Percentiles rank a stretch among this genome's conserved stretches.
These are phyloP conservation scores for Solidago caesia DNA, from an alignment of 129 eudicot genomes.

Conservation along the genomic window DNA sequence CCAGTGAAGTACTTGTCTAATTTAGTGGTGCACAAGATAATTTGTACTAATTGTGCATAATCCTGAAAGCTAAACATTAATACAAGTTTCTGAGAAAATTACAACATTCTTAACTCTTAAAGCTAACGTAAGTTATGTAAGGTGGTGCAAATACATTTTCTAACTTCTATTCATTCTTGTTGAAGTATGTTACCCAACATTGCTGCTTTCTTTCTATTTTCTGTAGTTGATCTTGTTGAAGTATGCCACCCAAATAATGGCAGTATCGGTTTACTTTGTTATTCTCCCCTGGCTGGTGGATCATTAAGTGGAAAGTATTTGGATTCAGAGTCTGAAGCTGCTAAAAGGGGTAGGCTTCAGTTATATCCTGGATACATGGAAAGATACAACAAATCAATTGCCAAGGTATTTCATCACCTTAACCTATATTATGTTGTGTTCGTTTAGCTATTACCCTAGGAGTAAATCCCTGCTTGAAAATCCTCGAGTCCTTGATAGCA, in stretches of 20 bases:
- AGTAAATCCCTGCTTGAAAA: not conserved
- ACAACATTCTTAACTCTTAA: not conserved
- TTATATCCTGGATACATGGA: constrained; percentile 94
- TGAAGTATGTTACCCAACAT: not conserved
- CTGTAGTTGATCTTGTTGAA: constrained; percentile 92
- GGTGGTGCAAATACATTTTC: not conserved
- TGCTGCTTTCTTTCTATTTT: constrained; percentile 12
- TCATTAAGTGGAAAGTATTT: constrained; percentile 76
- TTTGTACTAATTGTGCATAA: not conserved
- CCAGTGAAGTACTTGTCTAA: not conserved
- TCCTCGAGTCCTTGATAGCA: not conserved
- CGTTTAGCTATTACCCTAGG: not conserved
- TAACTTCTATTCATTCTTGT: not conserved
- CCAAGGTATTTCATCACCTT: constrained; percentile 48
- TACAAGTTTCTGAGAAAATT: not conserved
- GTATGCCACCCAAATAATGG: constrained; percentile 93
- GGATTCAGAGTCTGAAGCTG: constrained; percentile 78
- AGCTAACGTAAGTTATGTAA: not conserved
- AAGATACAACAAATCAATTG: constrained; percentile 65
- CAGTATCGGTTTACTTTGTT: constrained; percentile 87
- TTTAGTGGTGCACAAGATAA: not conserved
- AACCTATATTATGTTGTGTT: constrained; percentile 6
- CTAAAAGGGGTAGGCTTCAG: constrained; percentile 73
- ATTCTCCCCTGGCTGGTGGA: constrained; percentile 96
- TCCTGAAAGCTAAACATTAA: not conserved